Conservation (phyloP, 371 early-diverging fungal species). For the Blakeslea trispora region DNA sequence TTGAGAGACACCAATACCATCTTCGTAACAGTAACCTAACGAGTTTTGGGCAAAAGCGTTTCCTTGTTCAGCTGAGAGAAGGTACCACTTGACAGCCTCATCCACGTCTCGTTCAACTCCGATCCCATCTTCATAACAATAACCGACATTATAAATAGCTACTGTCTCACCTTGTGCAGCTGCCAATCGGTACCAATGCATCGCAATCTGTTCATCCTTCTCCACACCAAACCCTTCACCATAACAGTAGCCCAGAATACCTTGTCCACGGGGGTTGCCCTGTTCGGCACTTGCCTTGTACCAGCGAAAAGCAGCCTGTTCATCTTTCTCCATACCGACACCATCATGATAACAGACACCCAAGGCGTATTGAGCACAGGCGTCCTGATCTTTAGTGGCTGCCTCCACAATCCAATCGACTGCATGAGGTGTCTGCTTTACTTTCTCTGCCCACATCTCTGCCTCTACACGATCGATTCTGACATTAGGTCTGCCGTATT, state of each 20-base stretch:
- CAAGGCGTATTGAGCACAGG: conserved; percentile 52
- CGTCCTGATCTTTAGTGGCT: conserved; percentile 42
- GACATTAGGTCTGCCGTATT: conserved; percentile 72
- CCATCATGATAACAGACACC: conserved; percentile 77
- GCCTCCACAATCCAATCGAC: conserved; percentile 62
- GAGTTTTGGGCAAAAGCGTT: conserved; percentile 79
- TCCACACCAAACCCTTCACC: conserved; percentile 79
- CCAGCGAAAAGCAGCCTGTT: conserved; percentile 56
- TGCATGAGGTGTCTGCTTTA: conserved; percentile 35
- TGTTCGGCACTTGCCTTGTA: conserved; percentile 62
- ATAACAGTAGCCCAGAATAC: conserved; percentile 73
- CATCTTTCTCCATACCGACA: conserved; percentile 55
- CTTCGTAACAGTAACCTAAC: conserved; percentile 78
- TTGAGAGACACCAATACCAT: conserved; percentile 68
- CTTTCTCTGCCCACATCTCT: conserved; percentile 53
- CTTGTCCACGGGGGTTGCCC: conserved; percentile 67
- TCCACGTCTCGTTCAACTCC: conserved; percentile 68
- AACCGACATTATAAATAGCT: conserved; percentile 79
- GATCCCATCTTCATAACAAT: conserved; percentile 82
- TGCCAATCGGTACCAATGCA: conserved; percentile 69
- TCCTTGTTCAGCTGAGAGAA: conserved; percentile 68
- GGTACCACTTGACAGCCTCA: conserved; percentile 77
- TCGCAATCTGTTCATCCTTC: conserved; percentile 64
- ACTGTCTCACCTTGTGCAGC: conserved; percentile 69
- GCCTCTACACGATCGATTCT: conserved; percentile 71